Conservation (phyloP, 129 eudicot species). For the Dittrichia graveolens region DNA sequence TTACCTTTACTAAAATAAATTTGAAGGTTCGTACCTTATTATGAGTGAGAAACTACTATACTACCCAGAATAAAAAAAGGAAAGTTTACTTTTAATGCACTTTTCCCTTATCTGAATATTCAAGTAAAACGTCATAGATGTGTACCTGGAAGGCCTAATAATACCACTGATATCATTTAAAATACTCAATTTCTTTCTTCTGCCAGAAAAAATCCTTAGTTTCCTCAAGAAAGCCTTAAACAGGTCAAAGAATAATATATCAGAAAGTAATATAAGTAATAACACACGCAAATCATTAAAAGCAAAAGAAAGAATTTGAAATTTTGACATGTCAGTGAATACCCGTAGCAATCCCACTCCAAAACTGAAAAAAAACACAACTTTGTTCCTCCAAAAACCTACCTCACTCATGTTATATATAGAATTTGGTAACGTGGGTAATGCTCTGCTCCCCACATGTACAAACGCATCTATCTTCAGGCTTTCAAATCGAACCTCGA, state of each 20-base stretch:
- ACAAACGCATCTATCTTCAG: slow-evolving; percentile 72
- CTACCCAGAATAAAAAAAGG: neutral
- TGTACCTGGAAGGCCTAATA: slow-evolving; percentile 81
- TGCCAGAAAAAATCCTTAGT: slow-evolving; percentile 58
- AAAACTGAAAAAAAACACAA: neutral
- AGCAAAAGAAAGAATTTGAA: neutral
- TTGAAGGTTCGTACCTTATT: neutral
- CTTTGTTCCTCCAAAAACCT: slow-evolving; percentile 16
- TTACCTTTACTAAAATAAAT: neutral
- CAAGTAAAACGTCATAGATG: neutral
- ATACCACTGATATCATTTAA: slow-evolving; percentile 72
- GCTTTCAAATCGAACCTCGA: slow-evolving; percentile 78
- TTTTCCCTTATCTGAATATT: neutral
- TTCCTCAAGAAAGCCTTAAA: slow-evolving; percentile 67
- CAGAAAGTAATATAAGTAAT: slow-evolving; percentile 9
- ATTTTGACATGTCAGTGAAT: neutral
- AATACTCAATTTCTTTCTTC: slow-evolving; percentile 59
- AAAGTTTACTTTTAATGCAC: neutral
- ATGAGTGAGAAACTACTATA: neutral
- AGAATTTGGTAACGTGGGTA: slow-evolving; percentile 90
- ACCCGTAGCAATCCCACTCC: neutral
- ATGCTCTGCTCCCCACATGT: slow-evolving; percentile 94
- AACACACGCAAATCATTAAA: neutral
- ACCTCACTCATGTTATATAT: slow-evolving; percentile 85
- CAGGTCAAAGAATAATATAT: slow-evolving; percentile 15